Evolutionary conservation across 2,329 filamentous ascomycete genomes (phyloP).

Genomic region (Cladosporium sphaerospermum): DNA sequence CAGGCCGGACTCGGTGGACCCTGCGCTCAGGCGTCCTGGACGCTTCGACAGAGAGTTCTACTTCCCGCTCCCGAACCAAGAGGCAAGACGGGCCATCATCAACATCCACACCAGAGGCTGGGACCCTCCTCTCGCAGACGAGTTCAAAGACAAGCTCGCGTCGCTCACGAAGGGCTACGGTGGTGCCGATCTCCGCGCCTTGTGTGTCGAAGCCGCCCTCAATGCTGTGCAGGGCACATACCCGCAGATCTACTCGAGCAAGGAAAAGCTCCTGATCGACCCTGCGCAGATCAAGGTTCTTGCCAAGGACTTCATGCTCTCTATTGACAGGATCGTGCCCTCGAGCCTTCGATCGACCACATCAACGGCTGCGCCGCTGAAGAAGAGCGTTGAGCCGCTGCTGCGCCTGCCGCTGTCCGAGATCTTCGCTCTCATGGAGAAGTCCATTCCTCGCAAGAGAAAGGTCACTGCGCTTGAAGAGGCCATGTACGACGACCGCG

Average conservation of each 20-base stretch:
- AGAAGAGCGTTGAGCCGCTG: slow-evolving; percentile 73
- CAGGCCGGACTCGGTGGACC: slow-evolving; percentile 91
- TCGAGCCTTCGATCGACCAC: slow-evolving; percentile 87
- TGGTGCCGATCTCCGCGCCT: slow-evolving; percentile 85
- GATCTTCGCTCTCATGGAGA: slow-evolving; percentile 60
- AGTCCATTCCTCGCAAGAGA: slow-evolving; percentile 77
- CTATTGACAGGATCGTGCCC: slow-evolving; percentile 90
- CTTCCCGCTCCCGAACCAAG: slow-evolving; percentile 81
- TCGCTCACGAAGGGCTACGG: slow-evolving; percentile 93
- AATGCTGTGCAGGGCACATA: slow-evolving; percentile 95
- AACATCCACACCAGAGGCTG: slow-evolving; percentile 94
- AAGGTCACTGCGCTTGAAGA: slow-evolving; percentile 86
- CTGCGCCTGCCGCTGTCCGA: slow-evolving; percentile 64
- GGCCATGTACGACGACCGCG: slow-evolving; percentile 83
- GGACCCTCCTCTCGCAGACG: slow-evolving; percentile 66
- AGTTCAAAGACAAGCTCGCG: slow-evolving; percentile 78
- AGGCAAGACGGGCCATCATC: slow-evolving; percentile 76
- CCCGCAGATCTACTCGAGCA: slow-evolving; percentile 89
- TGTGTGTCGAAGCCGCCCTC: slow-evolving; percentile 91
- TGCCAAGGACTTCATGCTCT: slow-evolving; percentile 95
- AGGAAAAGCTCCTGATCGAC: slow-evolving; percentile 84
- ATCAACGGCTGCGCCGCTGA: slow-evolving; percentile 74
- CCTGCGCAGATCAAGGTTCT: slow-evolving; percentile 76
- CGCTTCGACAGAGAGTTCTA: slow-evolving; percentile 98
- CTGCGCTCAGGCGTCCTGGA: slow-evolving; percentile 85